Evolutionary conservation across 2,329 filamentous ascomycete species (phyloP), one percentile per base, ranked within the genome.

Genomic region (Fusarium ramigenum): DNA sequence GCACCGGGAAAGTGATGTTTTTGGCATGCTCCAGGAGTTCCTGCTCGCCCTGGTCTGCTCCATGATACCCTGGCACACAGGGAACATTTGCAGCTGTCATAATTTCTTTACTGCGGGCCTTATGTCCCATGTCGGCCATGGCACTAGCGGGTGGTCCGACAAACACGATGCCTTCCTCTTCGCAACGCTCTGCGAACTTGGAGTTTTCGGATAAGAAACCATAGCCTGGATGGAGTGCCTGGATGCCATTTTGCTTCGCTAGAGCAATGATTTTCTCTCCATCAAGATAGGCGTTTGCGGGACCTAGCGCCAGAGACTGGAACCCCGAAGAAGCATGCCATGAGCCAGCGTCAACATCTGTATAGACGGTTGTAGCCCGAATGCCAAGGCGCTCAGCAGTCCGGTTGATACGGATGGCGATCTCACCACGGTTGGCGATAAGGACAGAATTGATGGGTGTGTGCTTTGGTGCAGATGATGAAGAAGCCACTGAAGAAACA

Each of bases 381-480:
- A 99, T 97, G 65, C 96, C 96, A 80, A 97, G 93, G 72, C 93
- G 90, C 57, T 93, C 88, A 39, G 96, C 96, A 28, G 96, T 99
- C 75, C 92, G 90, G 75, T 95, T 93, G 75, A 99, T 96, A 75
- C 96, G 93, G 80, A 99, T 87, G 56, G 96, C 96, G 77, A 99
- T 99, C 84, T 99, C 96, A 77, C 96, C 96, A 77, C 96, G 92
- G 82, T 99, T 99, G 60, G 96, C 96, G 80, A 99, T 98, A 30
- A 99, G 88, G 46, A 98, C 93, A 14, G 95, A 97, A 62, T 90
- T 91, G 75, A 92, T 89, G 36, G 89, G 87, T 19, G 85, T 87
- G 18, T 78, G 70, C 60, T 78, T 79, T 57, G 83, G 78, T n/a
- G 80, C 63, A 25, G 71, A 60, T 11, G 80, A 61, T 16, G 80